These are phyloP conservation scores for Eutypa lata DNA, from an alignment of 2,329 filamentous ascomycete species.

Conservation along the genomic window DNA sequence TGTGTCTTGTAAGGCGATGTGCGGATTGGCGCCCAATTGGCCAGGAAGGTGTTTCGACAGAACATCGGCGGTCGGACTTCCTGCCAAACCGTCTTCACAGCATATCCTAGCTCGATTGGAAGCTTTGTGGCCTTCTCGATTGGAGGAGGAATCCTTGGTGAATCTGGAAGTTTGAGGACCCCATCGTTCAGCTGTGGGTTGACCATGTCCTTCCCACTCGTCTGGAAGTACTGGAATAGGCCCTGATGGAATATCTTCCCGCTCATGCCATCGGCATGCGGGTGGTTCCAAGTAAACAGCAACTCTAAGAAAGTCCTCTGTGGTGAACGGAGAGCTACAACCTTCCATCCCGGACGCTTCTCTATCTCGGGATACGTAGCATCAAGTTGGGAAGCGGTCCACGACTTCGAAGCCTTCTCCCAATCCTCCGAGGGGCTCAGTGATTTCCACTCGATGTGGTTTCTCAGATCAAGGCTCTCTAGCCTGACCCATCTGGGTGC, in stretches of 20 bases:
- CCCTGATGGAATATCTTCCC: constrained; percentile 20
- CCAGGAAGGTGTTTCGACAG: constrained; percentile 2
- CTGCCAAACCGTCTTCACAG: constrained; percentile 10
- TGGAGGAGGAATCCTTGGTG: constrained; percentile 22
- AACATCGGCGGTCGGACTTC: constrained; percentile 11
- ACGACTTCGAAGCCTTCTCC: constrained; percentile 4
- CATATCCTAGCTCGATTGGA: constrained; percentile 9
- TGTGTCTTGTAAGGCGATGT: constrained; percentile 17
- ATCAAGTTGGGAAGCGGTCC: constrained; percentile 12
- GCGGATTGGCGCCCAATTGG: constrained; percentile 19
- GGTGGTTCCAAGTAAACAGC: constrained; percentile 18
- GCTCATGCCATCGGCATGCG: constrained; percentile 15
- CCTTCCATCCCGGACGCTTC: constrained; percentile 16
- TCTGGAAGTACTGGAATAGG: neutral
- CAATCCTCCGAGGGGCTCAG: constrained; percentile 5
- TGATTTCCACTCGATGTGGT: constrained; percentile 17
- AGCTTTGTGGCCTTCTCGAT: constrained; percentile 17
- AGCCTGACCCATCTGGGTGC: constrained; percentile 14
- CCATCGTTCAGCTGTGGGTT: constrained; percentile 8
- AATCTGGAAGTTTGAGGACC: constrained; percentile 21
- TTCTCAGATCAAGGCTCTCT: constrained; percentile 12
- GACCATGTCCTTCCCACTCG: neutral
- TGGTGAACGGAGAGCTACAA: constrained; percentile 8
- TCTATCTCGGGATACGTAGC: constrained; percentile 5
- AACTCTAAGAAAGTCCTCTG: constrained; percentile 10